Conservation (phyloP, 495 filamentous ascomycete species). For the Aspergillus sparsus region DNA sequence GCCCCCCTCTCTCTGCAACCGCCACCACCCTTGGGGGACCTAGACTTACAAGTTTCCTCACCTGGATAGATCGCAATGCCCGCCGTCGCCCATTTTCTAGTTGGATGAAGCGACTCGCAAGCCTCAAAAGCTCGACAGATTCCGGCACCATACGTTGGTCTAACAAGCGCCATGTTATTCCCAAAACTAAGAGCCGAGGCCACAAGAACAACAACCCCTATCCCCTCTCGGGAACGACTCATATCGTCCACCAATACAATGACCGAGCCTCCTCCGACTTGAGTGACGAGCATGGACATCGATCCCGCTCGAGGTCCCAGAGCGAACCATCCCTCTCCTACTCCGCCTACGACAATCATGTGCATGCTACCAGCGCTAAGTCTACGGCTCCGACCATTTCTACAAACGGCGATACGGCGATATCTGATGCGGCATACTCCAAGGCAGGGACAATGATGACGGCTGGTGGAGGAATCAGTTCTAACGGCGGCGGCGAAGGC, state of each 20-base stretch:
- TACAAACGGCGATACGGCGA: conserved; percentile 73
- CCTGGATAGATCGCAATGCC: conserved; percentile 58
- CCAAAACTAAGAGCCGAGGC: conserved; percentile 60
- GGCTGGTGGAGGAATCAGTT: conserved; percentile 60
- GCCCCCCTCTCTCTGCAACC: neutral
- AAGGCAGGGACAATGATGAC: conserved; percentile 76
- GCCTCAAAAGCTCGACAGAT: conserved; percentile 67
- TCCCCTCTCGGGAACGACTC: conserved; percentile 60
- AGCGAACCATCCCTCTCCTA: conserved; percentile 56
- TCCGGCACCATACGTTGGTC: conserved; percentile 48
- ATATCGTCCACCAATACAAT: conserved; percentile 36
- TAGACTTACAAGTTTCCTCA: conserved; percentile 24
- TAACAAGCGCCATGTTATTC: conserved; percentile 48
- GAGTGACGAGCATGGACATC: conserved; percentile 28
- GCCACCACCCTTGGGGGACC: conserved; percentile 3
- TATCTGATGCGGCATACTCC: conserved; percentile 74
- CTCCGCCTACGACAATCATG: conserved; percentile 59
- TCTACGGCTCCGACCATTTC: conserved; percentile 77
- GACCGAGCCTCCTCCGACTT: conserved; percentile 52
- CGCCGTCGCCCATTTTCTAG: conserved; percentile 85
- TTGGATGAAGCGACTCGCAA: conserved; percentile 93
- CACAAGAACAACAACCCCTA: conserved; percentile 86
- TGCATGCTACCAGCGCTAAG: conserved; percentile 62
- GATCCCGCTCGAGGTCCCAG: conserved; percentile 41
- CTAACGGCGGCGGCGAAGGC: conserved; percentile 66